phyloP scores from a whole-genome alignment of 2,329 filamentous ascomycete genomes.

The Neofusicoccum sp. region DNA sequence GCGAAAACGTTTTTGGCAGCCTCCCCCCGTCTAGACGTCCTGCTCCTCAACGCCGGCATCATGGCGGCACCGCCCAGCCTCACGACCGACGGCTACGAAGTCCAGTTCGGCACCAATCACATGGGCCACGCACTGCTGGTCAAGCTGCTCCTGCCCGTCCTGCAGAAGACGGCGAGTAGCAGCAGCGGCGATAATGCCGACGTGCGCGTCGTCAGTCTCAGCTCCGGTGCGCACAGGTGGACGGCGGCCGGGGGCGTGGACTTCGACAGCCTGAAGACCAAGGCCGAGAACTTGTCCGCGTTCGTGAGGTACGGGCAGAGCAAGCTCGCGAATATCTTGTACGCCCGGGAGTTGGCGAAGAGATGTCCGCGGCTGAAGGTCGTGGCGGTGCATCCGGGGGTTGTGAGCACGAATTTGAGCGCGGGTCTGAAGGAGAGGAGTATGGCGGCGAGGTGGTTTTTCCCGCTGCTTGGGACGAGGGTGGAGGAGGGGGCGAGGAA shows the following conservation, averaged over 20 bases:
- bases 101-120: slow-evolving; percentile 56
- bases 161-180: background rate
- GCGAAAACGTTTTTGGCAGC: slow-evolving; percentile 37
- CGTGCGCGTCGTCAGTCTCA: background rate
- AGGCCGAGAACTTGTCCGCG: slow-evolving; percentile 31
- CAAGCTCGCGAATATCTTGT: slow-evolving; percentile 56
- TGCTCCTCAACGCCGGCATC: slow-evolving; percentile 53
- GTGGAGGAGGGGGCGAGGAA: too few relatives aligned
- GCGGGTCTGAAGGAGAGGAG: too few relatives aligned
- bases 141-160: slow-evolving; percentile 47
- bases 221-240: slow-evolving; percentile 27
- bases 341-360: slow-evolving; percentile 44
- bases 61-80: slow-evolving; percentile 40
- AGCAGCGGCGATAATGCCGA: background rate
- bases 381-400: slow-evolving; percentile 53
- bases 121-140: slow-evolving; percentile 54
- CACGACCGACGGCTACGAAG: slow-evolving; percentile 53
- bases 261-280: slow-evolving; percentile 32
- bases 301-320: slow-evolving; percentile 50
- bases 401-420: slow-evolving; percentile 33
- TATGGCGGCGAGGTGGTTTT: too few relatives aligned
- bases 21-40: slow-evolving; percentile 48
- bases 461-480: too few relatives aligned
- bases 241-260: slow-evolving; percentile 35
- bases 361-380: slow-evolving; percentile 50